Base-by-base conservation (phyloP, 2,329 filamentous ascomycete species). In the Botryotinia globosa region DNA sequence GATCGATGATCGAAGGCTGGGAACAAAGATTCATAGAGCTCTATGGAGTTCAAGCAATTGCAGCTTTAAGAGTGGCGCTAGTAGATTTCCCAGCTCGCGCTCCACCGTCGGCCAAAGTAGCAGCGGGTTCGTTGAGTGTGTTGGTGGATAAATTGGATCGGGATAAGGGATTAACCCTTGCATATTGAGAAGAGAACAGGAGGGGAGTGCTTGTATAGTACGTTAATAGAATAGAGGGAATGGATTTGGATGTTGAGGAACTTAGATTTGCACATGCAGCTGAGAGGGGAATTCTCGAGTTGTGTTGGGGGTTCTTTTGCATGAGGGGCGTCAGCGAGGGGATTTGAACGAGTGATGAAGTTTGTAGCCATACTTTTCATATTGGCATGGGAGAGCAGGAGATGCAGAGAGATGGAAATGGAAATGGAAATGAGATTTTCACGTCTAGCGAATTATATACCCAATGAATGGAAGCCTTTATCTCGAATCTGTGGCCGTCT, bases 11-110 rank as follows among this genome's bases (percentile, higher is more conserved):
- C 44, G 87, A 91, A 71, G 88, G 91, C 37, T 91, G 91, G 74
- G 90, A 93, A 75, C 86, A 89, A 71, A 90, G 92, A 29, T 94
- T 98, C 78, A 83, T 98, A 66, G 85, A 86, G 22, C 93, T 96
- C 77, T 99, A 94, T 78, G 95, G 94, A 1, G 90, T 89, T 67
- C 89, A 91, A 12, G 94, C 89, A 0, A 81, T 92, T n/a, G 91
- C 88, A 0, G 89, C 93, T 1, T 81, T 98, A 76, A 85, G 89
- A 54, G 85, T 88, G 69, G 92, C 92, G 0, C 83, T 95, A 39
- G 82, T 96, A n/a, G 91, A 93, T 20, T 90, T 96, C 66, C 94
- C 93, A 32, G n/a, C 63, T 39, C 56, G 69, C 32, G 72, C 72
- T 16, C 69, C 69, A 9, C 42, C 51, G 1, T 44, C 69, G 14